A percentile compares a stretch with the other conserved stretches of the same genome.
phyloP scores from a whole-genome alignment of 2,329 filamentous ascomycete genomes.

The Monilinia fructigena region DNA sequence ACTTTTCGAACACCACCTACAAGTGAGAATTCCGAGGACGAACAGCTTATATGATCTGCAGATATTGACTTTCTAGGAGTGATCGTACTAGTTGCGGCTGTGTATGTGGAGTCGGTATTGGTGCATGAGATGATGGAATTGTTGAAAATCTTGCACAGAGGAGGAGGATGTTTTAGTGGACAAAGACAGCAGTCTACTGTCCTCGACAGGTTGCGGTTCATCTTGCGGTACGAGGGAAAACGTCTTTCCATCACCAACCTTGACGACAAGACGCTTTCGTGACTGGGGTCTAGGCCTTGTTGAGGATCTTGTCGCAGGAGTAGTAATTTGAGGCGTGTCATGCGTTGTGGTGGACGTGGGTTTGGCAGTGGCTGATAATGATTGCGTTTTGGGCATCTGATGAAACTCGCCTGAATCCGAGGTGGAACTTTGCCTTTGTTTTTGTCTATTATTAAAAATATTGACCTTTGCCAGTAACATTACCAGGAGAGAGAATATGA shows the following conservation, averaged over 20 bases:
- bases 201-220: constrained; percentile 30
- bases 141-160: constrained; percentile 33
- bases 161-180: constrained; percentile 34
- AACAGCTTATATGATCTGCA: constrained; percentile 38
- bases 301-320: constrained; percentile 36
- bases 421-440: constrained; percentile 25
- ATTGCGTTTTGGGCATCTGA: constrained; percentile 30
- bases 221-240: constrained; percentile 37
- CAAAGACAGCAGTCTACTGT: constrained; percentile 25
- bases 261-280: constrained; percentile 37
- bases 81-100: constrained; percentile 32
- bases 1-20: constrained; percentile 41
- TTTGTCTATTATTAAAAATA: constrained; percentile 2
- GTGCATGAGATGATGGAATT: constrained; percentile 38
- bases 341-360: constrained; percentile 34
- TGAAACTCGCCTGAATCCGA: constrained; percentile 36
- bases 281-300: constrained; percentile 33
- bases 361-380: constrained; percentile 27
- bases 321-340: constrained; percentile 30
- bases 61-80: constrained; percentile 32
- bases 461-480: constrained; percentile 26
- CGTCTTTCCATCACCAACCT: constrained; percentile 37
- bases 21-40: constrained; percentile 40
- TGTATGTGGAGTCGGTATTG: constrained; percentile 25
- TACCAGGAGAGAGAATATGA: constrained; percentile 35